Evolutionary conservation across 805 yeast genomes (phyloP).

Genomic region (Wickerhamomyces queroliae): DNA sequence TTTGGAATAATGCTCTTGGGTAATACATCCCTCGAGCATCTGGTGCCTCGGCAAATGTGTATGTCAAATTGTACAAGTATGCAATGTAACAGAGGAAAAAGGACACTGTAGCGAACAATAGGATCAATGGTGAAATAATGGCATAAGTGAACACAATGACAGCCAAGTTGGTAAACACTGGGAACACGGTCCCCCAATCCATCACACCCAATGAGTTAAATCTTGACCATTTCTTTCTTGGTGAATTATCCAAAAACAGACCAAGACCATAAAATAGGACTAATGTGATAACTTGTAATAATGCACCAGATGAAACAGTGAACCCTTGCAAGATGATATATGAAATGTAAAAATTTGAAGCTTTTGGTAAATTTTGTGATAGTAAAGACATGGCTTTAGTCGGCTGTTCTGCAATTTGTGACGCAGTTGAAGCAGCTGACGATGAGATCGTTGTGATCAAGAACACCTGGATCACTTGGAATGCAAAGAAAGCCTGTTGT

Average conservation of each 20-base stretch:
- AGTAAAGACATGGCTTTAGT: slow-evolving; percentile 49
- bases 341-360: slow-evolving; percentile 69
- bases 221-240: slow-evolving; percentile 61
- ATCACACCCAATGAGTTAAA: slow-evolving; percentile 46
- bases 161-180: slow-evolving; percentile 67
- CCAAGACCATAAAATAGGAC: slow-evolving; percentile 57
- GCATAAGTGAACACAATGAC: slow-evolving; percentile 64
- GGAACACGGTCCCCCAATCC: slow-evolving; percentile 74
- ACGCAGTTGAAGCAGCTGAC: slow-evolving; percentile 62
- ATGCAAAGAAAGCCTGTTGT: slow-evolving; percentile 63
- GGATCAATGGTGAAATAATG: slow-evolving; percentile 76
- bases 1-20: slow-evolving; percentile 85
- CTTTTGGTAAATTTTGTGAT: slow-evolving; percentile 64
- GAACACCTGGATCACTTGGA: slow-evolving; percentile 67
- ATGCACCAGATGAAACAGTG: slow-evolving; percentile 55
- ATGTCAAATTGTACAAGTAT: slow-evolving; percentile 70
- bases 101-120: slow-evolving; percentile 66
- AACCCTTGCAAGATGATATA: slow-evolving; percentile 67
- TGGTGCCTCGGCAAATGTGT: slow-evolving; percentile 58
- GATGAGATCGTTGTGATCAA: slow-evolving; percentile 67
- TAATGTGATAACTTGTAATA: slow-evolving; percentile 56
- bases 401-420: slow-evolving; percentile 56
- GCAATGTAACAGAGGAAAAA: slow-evolving; percentile 72
- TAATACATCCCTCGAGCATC: slow-evolving; percentile 81
- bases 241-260: slow-evolving; percentile 49